Percentiles rank a stretch among this genome's conserved stretches.
Conservation (phyloP, 257 asterid species). For the Mentha longifolia region DNA sequence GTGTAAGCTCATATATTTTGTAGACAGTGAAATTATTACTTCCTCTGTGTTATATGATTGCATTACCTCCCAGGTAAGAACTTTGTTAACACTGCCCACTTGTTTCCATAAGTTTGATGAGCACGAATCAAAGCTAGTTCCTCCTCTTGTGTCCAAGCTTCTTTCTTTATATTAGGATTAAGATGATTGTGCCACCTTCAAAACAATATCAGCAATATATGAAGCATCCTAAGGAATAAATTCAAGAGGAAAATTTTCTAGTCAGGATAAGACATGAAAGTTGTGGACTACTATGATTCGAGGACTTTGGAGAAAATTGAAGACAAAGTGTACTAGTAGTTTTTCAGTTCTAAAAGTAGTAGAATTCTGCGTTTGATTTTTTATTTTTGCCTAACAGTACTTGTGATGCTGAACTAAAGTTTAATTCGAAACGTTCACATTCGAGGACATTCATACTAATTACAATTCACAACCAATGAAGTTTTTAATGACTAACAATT, state of each 20-base stretch:
- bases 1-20: conserved; percentile 19
- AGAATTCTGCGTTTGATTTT: background rate
- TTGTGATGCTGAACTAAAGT: background rate
- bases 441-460: background rate
- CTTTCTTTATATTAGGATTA: conserved; percentile 82
- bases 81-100: conserved; percentile 94
- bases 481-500: background rate
- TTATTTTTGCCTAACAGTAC: background rate
- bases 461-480: conserved; percentile 12
- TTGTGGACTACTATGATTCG: background rate
- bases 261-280: conserved; percentile 1
- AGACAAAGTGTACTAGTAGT: background rate
- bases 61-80: conserved; percentile 89
- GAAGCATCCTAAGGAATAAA: conserved; percentile 11
- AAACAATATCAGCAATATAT: conserved; percentile 27
- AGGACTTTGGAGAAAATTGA: background rate
- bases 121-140: conserved; percentile 85
- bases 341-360: background rate
- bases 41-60: conserved; percentile 19
- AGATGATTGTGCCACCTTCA: conserved; percentile 98
- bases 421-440: background rate
- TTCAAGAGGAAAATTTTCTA: background rate
- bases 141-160: conserved; percentile 97
- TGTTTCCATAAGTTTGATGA: conserved; percentile 85
- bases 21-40: conserved; percentile 29